Evolutionary conservation across 2,329 filamentous ascomycete species (phyloP).

Genomic region (Monilinia fructicola): DNA sequence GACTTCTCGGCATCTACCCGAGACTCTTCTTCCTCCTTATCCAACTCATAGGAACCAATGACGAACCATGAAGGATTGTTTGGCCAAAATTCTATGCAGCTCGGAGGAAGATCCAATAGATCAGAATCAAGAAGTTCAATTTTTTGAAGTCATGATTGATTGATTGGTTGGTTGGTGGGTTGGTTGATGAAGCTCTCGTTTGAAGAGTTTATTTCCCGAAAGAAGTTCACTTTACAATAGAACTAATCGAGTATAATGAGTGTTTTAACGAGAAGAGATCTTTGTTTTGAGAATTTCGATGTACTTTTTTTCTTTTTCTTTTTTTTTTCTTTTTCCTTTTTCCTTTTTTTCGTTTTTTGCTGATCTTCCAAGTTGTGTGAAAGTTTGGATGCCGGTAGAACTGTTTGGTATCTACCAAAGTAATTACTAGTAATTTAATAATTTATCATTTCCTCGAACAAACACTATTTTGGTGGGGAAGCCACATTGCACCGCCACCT

Average conservation of each 20-base stretch:
- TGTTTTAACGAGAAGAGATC: background rate
- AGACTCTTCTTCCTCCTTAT: conserved; percentile 46
- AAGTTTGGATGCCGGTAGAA: background rate
- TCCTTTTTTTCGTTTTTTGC: background rate
- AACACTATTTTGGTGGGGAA: background rate
- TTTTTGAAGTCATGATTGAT: conserved; percentile 21
- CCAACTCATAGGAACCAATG: conserved; percentile 80
- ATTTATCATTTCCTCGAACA: background rate
- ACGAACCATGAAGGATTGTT: conserved; percentile 62
- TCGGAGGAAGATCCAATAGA: conserved; percentile 66
- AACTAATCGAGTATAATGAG: background rate
- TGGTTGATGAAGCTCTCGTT: background rate
- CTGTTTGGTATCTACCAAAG: too few species aligned
- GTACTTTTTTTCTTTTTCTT: too few species aligned
- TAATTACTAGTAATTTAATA: too few species aligned
- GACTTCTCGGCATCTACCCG: conserved; percentile 26
- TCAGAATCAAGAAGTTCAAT: conserved; percentile 20
- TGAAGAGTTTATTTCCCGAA: background rate
- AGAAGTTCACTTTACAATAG: background rate
- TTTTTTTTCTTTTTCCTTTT: too few species aligned
- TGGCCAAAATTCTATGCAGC: conserved; percentile 74
- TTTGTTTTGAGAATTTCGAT: background rate
- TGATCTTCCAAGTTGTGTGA: background rate
- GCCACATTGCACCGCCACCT: conserved; percentile 15
- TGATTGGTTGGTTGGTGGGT: background rate